Base-by-base conservation (phyloP, 176 grass and related monocot species). In the Panicum miliaceum region DNA sequence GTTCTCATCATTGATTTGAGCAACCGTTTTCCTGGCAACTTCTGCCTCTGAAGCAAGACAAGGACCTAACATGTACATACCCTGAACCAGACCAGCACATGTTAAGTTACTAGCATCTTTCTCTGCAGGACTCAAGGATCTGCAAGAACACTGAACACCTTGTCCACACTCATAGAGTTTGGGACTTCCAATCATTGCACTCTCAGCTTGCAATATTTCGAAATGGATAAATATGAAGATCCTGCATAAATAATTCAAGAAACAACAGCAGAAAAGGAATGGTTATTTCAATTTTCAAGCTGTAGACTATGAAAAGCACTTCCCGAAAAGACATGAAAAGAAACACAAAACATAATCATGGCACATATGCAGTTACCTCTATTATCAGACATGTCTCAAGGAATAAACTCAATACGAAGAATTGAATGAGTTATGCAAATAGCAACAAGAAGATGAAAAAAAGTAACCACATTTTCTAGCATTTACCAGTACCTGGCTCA, bases 151-250 rank as follows among this genome's bases (percentile, higher is more conserved):
- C 34, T 8, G 7, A 38, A 67, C 34, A 37, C 34, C 64, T 67
- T 38, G 61, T 75, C 84, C 71, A 13, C 32, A 76, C 77, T 78
- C 64, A 77, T 48, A 52, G 57, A 75, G 54, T 82, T 42, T 97
- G 12, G 91, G 89, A 26, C 36, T 91, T 71, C 94, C 91, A 4
- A 94, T 88, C 34, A 85, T 0, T n/a, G 46, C 54, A 10, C 82
- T 85, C 38, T 82, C 80, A 48, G 46, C 89, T 68, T 63, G 74
- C 64, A 97, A 64, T 56, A 97, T 15, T 4, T 90, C 71, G 48
- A 94, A 68, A 43, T 91, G 71, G 50, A 86, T 83, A 42, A 94
- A 71, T 25, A 94, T 94, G 71, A 92, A 91, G 46, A 97, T 92
- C 89, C 91, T 97, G 85, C 56, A 75, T 47, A 81, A 32, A 64